phyloP scores from a whole-genome alignment of 192 early-diverging fungal species.

The Thamnidium elegans region DNA sequence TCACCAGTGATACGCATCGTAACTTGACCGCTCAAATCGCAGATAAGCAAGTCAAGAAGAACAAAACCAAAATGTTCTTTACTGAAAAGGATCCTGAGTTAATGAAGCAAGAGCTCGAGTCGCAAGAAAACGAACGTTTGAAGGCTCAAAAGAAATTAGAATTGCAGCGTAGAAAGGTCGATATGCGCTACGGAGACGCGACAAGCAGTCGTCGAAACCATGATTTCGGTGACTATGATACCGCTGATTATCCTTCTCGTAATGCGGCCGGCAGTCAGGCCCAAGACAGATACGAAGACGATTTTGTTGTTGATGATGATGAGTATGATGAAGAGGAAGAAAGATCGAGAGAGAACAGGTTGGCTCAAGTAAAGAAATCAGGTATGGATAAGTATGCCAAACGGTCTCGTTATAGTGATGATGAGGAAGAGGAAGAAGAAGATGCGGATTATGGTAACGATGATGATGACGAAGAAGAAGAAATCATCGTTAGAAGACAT shows the following conservation, averaged over 20 bases:
- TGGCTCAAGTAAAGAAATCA: slow-evolving; percentile 20
- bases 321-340: slow-evolving; percentile 42
- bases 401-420: slow-evolving; percentile 20
- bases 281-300: slow-evolving; percentile 45
- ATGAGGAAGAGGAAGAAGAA: slow-evolving; percentile 34
- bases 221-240: slow-evolving; percentile 47
- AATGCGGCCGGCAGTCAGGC: slow-evolving; percentile 5
- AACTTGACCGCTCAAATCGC: slow-evolving; percentile 65
- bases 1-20: slow-evolving; percentile 57
- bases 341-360: slow-evolving; percentile 31
- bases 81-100: slow-evolving; percentile 70
- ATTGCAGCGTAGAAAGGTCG: slow-evolving; percentile 38
- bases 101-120: slow-evolving; percentile 57
- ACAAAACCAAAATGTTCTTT: slow-evolving; percentile 61
- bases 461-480: slow-evolving; percentile 34
- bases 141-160: slow-evolving; percentile 51
- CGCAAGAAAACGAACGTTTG: slow-evolving; percentile 57
- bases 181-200: slow-evolving; percentile 23
- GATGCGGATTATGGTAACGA: slow-evolving; percentile 21
- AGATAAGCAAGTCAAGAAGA: slow-evolving; percentile 61
- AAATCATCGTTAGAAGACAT: slow-evolving; percentile 18
- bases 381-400: slow-evolving; percentile 31
- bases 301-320: slow-evolving; percentile 59
- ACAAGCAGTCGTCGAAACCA: slow-evolving; percentile 35
- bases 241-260: slow-evolving; percentile 10